Percentiles rank a stretch among this genome's conserved stretches.
These are phyloP conservation scores for Pythium insidiosum DNA, from an alignment of 352 stramenopile species.

Conservation along the genomic window DNA sequence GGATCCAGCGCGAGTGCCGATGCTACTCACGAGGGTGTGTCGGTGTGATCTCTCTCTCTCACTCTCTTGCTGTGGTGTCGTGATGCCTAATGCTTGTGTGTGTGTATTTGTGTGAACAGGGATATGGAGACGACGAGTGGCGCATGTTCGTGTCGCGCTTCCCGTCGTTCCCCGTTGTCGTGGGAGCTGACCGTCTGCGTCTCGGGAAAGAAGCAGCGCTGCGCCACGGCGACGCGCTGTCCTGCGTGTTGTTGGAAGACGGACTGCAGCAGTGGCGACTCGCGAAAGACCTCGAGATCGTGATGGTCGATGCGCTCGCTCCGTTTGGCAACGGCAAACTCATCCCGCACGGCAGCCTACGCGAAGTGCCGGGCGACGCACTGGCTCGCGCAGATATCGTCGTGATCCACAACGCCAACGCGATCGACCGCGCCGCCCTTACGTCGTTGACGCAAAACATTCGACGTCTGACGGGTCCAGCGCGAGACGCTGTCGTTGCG, in stretches of 20 bases:
- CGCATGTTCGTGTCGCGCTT: conserved; percentile 40
- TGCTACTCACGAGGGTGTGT: conserved; percentile 47
- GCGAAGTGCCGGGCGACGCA: conserved; percentile 33
- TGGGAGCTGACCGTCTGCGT: conserved; percentile 27
- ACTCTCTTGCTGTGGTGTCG: not conserved
- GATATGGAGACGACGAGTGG: conserved; percentile 68
- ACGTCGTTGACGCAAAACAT: too few species aligned
- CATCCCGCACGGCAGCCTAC: conserved; percentile 45
- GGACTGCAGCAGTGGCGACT: conserved; percentile 66
- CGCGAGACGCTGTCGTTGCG: conserved; percentile 21
- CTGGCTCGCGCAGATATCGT: conserved; percentile 41
- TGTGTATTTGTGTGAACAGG: conserved; percentile 8
- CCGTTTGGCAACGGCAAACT: conserved; percentile 57
- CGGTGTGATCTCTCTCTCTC: not conserved
- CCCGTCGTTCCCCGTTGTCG: conserved; percentile 28
- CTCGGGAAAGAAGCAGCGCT: conserved; percentile 5
- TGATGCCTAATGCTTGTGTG: not conserved
- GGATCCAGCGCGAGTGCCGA: conserved; percentile 13
- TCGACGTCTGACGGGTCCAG: conserved; percentile 5
- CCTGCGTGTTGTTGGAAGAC: conserved; percentile 48
- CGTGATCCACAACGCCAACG: conserved; percentile 48
- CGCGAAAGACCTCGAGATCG: conserved; percentile 50
- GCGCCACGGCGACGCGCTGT: conserved; percentile 16
- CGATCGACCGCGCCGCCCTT: too few species aligned
- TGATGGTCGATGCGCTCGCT: conserved; percentile 63